Percentiles rank a stretch among this genome's conserved stretches.
These are phyloP conservation scores for Porphyrellus cyaneotinctus DNA, from an alignment of 768 basidiomycete genomes.

Conservation along the genomic window DNA sequence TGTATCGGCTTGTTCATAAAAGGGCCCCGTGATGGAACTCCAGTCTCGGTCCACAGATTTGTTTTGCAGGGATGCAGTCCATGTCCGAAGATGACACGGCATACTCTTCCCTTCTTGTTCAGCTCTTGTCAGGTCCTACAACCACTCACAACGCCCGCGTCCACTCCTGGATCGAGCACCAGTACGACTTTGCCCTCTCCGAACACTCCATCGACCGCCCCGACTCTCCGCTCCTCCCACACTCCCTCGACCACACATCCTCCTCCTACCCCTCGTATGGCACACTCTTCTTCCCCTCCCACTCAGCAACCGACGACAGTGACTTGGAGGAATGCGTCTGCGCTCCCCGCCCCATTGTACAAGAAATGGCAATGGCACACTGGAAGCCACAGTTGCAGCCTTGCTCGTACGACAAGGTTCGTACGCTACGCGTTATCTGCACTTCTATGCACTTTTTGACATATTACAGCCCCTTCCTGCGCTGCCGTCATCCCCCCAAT, in stretches of 20 bases:
- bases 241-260: conserved; percentile 16
- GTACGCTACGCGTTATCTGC: background rate
- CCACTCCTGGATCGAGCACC: conserved; percentile 35
- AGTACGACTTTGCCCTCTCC: conserved; percentile 33
- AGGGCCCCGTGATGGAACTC: no score
- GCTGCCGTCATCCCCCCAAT: conserved; percentile 24
- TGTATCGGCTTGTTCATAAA: no score
- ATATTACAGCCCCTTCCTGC: conserved; percentile 16
- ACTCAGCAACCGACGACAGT: background rate
- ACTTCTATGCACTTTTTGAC: background rate
- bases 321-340: conserved; percentile 29
- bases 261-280: conserved; percentile 31
- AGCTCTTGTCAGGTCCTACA: conserved; percentile 24
- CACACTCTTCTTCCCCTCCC: conserved; percentile 29
- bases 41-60: no score
- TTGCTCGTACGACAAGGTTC: conserved; percentile 13
- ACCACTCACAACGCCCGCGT: conserved; percentile 25
- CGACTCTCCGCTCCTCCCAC: conserved; percentile 29
- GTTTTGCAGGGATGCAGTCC: background rate
- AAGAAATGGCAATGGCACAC: conserved; percentile 35
- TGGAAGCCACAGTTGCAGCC: conserved; percentile 13
- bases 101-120: conserved; percentile 26
- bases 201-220: conserved; percentile 29
- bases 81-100: conserved; percentile 32
- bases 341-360: conserved; percentile 33